These are phyloP conservation scores for Coprinellus aureogranulatus DNA, from an alignment of 768 basidiomycete species.

Conservation along the genomic window DNA sequence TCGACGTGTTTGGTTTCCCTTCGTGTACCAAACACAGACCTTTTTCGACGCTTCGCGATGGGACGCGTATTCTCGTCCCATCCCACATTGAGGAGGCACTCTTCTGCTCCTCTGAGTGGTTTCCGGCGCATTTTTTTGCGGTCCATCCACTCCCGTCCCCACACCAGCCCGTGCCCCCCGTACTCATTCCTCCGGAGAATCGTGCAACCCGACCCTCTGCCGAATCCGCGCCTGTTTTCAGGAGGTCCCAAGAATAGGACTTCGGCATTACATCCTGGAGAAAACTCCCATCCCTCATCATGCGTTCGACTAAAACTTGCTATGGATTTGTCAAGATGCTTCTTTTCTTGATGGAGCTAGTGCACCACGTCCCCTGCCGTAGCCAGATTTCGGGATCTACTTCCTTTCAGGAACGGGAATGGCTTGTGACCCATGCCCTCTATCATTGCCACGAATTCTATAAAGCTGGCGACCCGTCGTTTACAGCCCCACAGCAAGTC, in stretches of 20 bases:
- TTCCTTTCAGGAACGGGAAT: constrained; percentile 2
- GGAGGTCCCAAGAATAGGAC: neutral
- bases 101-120: too few species aligned
- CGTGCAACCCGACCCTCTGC: too few species aligned
- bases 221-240: too few species aligned
- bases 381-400: neutral
- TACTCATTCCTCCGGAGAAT: too few species aligned
- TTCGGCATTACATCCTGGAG: constrained; percentile 1
- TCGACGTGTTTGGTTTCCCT: too few species aligned
- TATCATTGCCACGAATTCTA: neutral
- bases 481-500: neutral
- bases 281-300: neutral
- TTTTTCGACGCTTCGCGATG: too few species aligned
- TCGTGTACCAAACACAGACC: too few species aligned
- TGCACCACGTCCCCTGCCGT: neutral
- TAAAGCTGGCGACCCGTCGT: neutral
- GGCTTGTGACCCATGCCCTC: neutral
- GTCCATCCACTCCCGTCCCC: too few species aligned
- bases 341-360: constrained; percentile 6
- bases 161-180: too few species aligned
- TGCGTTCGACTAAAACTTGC: constrained; percentile 2
- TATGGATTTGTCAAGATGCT: neutral
- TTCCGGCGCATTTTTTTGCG: too few species aligned
- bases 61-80: too few species aligned
- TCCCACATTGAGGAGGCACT: too few species aligned